Evolutionary conservation across 2,329 filamentous ascomycete genomes (phyloP), one percentile per base, ranked within the genome.

Genomic region (Pseudogymnoascus sp.): DNA sequence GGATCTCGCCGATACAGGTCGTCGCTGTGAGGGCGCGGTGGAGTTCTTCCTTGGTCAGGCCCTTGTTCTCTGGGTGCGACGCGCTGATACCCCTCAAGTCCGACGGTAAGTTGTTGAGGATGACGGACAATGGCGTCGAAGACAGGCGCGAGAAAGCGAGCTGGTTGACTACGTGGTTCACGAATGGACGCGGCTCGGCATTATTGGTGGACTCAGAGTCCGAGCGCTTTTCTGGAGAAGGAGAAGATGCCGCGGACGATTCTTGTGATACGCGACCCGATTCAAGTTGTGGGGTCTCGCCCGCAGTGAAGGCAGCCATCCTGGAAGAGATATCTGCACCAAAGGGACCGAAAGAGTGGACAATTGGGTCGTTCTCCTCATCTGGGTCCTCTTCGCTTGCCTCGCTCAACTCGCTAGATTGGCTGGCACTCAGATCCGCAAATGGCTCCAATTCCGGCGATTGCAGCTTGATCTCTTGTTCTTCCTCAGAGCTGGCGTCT

Each of bases 111-210:
- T 96, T 90, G 73, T 85, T 88, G 78, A 97, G 81, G 63, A 99
- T 94, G 59, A 88, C 90, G 1, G 93, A 95, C 58, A 97, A 81
- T 3, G 94, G 93, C 27, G 91, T 94, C 0, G 92, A 96, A 13
- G 93, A 92, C 5, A 97, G 81, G 29, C 93, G 90, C 1, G 94
- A 97, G 75, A 91, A 99, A 33, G 94, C 94, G 31, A 99, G 84
- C 76, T 99, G 94, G 75, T 97, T 97, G 73, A 94, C 84, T 65
- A 96, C 86, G 72, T 99, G 94, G 74, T 97, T 96, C 69, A 83
- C 83, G 66, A 94, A 75, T 66, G 67, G 75, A 36, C 65, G 73
- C 31, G 73, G 66, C 17, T 76, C 74, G 61, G 80, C 75, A 42
- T 78, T 70, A 59, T 75, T 73, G 17, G 73, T 74, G 38, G 62